Evolutionary conservation across 441 rosid species (phyloP), one percentile per base, ranked within the genome.

Genomic region (Biscutella laevigata): DNA sequence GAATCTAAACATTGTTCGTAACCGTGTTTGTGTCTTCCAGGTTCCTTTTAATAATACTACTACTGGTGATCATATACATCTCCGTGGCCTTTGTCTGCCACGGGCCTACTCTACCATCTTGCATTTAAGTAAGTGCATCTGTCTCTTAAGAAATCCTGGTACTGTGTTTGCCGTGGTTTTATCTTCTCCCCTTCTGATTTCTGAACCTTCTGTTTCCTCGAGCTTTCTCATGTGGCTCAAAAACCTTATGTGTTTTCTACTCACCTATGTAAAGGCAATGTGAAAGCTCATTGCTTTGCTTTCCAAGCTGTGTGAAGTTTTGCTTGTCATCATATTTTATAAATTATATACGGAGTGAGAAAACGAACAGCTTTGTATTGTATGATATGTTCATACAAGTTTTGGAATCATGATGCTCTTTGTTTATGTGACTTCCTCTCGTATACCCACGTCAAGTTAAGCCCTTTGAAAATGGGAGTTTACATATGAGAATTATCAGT

Each of bases 61-160:
- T 90, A 63, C 46, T 86, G 41, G 77, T 82, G 68, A 66, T 90
- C 58, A 64, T 81, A 54, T 90, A 90, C 50, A 55, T 87, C 4
- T 74, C 77, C 4, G 68, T 83, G 58, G 89, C 89, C 34, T 79
- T 83, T 65, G 77, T 81, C 35, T 90, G 98, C 76, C 84, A 84
- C n/a, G 98, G 98, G 50, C 69, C 78, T 29, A 57, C 82, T 24
- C 76, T 90, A 39, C 98, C 96, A 42, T 75, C 82, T 41, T 90
- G 96, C 75, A 59, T 58, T 77, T 46, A 59, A 79, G 70, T 71
- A 71, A 75, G 32, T 26, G 63, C 51, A 39, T 13, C 10, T 24
- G 24, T 65, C 48, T 22, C 57, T 27, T 5, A 39, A 19, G 39
- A 21, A 32, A 25, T 20, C 50, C 10, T 11, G 19, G 53, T 28